Percentiles rank a stretch among this genome's conserved stretches.
Conservation (phyloP, 805 yeast genomes). For the Candida sakaeoensis region DNA sequence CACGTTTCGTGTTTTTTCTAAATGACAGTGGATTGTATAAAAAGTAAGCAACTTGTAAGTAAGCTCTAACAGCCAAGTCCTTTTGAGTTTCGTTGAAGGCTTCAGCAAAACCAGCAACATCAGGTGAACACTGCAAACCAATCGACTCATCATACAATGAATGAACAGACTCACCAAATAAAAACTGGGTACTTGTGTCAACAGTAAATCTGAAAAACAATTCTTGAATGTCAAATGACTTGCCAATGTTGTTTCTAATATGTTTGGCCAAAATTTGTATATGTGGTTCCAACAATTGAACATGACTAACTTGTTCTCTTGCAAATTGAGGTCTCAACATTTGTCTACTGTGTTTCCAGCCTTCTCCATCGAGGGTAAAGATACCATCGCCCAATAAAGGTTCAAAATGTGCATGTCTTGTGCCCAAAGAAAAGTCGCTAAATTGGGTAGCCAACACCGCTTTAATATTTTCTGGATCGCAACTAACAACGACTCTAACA, state of each 20-base stretch:
- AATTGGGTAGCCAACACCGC: conserved; percentile 42
- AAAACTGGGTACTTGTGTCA: conserved; percentile 39
- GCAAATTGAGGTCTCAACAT: conserved; percentile 45
- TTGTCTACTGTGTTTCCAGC: conserved; percentile 42
- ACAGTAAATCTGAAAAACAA: conserved; percentile 37
- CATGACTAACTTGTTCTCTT: conserved; percentile 41
- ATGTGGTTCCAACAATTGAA: conserved; percentile 37
- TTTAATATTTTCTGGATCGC: conserved; percentile 40
- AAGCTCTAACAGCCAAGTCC: conserved; percentile 26
- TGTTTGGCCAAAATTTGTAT: conserved; percentile 32
- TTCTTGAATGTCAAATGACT: conserved; percentile 34
- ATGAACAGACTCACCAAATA: conserved; percentile 38
- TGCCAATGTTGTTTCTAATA: conserved; percentile 23
- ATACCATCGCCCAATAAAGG: conserved; percentile 43
- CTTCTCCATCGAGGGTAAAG: conserved; percentile 39
- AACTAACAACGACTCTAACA: conserved; percentile 20
- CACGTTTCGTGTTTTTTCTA: conserved; percentile 19
- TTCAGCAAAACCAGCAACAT: conserved; percentile 29
- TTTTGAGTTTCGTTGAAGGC: conserved; percentile 34
- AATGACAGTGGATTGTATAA: conserved; percentile 20
- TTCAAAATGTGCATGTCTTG: conserved; percentile 32
- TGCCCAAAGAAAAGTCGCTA: conserved; percentile 37
- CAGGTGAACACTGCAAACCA: conserved; percentile 19
- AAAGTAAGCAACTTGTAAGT: conserved; percentile 22
- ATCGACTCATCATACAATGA: conserved; percentile 26